Evolutionary conservation across 1,284 basidiomycete genomes (phyloP), one percentile per base, ranked within the genome.

Genomic region (Ceratobasidium sp.): DNA sequence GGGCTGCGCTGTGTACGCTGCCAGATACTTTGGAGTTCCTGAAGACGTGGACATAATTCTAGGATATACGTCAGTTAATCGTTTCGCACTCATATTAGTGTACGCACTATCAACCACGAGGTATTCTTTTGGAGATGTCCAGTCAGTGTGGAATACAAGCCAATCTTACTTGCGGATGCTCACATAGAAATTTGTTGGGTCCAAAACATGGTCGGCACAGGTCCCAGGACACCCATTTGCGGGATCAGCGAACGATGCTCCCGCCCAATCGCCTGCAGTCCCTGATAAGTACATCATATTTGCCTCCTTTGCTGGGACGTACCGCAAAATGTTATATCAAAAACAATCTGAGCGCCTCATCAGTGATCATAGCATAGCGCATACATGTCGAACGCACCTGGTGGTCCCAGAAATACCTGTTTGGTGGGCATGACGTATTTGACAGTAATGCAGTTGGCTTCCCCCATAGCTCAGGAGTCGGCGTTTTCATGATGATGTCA

Each of bases 251-350:
- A 91, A 92, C 2, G 87, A 87, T 77, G 90, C 89, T 49, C 91
- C 91, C 4, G 91, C 92, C 91, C 91, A 92, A 79, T 91, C 90
- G 63, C 91, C 69, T 71, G 18, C 16, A 25, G n/a, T 12, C 14
- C 49, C 46, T 42, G 51, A 58, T 61, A 28, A 60, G 23, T n/a
- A 16, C 16, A 23, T 4, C 33, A 28, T 8, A 1, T 38, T 25
- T 0, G 14, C 23, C n/a, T n/a, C n/a, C n/a, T 1, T 49, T 16
- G 28, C 12, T 25, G 21, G 23, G 9, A 61, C 69, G 11, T 42
- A 71, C 89, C 90, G 76, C 91, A 92, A 76, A 92, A 91, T 11
- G 91, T 92, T 74, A 92, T 92, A 78, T 92, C 91, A 46, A 62
- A 73, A 7, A 70, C 56, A 25, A 60, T 73, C 66, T 59, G 28